Evolutionary conservation across 352 stramenopile genomes (phyloP).

Genomic region (Hyaloperonospora brassicae): DNA sequence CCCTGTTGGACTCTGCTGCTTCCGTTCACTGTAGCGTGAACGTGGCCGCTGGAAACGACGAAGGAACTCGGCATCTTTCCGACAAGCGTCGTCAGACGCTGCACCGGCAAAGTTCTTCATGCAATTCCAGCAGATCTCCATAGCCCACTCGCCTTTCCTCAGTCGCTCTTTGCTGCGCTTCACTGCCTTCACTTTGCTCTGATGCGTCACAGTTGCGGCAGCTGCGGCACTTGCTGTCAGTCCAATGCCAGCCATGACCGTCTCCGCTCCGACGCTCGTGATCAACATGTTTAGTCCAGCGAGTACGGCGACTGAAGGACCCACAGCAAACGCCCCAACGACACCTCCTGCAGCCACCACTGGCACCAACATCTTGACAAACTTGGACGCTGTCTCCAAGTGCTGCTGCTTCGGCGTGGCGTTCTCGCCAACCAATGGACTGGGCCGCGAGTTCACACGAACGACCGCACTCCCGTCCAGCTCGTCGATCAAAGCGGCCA

Average conservation of each 20-base stretch:
- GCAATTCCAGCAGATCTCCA: constrained; percentile 63
- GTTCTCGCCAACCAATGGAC: constrained; percentile 1
- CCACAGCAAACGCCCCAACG: constrained; percentile 43
- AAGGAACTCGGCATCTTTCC: constrained; percentile 50
- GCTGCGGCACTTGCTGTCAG: constrained; percentile 49
- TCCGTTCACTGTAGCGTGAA: not conserved
- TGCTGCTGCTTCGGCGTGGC: constrained; percentile 11
- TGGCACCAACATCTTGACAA: constrained; percentile 33
- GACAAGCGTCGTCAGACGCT: constrained; percentile 41
- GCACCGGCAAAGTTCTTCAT: constrained; percentile 37
- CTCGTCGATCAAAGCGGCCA: constrained; percentile 34
- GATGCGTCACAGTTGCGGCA: constrained; percentile 42
- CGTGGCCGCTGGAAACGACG: constrained; percentile 38
- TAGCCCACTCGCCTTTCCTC: constrained; percentile 51
- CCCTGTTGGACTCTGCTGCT: not conserved
- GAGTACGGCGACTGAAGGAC: constrained; percentile 38
- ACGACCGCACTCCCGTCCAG: constrained; percentile 18
- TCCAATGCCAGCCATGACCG: constrained; percentile 47
- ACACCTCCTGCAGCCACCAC: constrained; percentile 56
- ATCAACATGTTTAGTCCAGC: constrained; percentile 56
- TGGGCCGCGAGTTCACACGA: constrained; percentile 1
- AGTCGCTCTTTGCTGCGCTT: constrained; percentile 33
- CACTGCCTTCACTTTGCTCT: constrained; percentile 38
- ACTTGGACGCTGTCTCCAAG: constrained; percentile 19
- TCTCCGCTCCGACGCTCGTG: constrained; percentile 43